These are phyloP conservation scores for Kluyveromyces siamensis DNA, from an alignment of 805 yeast species.

Conservation along the genomic window DNA sequence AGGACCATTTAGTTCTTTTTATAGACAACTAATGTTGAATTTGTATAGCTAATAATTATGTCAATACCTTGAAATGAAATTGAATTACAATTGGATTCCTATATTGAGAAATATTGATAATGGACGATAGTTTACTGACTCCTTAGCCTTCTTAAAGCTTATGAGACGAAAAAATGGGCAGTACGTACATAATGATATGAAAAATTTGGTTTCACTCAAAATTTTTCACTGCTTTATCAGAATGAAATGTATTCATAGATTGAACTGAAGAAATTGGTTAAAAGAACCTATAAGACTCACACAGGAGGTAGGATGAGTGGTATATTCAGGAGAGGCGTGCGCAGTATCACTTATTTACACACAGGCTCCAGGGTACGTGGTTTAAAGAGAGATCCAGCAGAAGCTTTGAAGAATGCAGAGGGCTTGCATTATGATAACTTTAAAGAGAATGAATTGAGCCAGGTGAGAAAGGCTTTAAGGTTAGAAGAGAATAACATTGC, in stretches of 20 bases:
- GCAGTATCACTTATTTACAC: conserved; percentile 33
- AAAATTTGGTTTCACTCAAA: neutral
- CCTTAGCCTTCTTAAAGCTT: neutral
- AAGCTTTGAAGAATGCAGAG: conserved; percentile 38
- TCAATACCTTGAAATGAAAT: too few relatives aligned
- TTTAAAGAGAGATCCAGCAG: conserved; percentile 60
- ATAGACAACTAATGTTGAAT: too few relatives aligned
- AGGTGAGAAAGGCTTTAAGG: conserved; percentile 15
- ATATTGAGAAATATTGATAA: too few relatives aligned
- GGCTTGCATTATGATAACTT: conserved; percentile 45
- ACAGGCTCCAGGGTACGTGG: conserved; percentile 55
- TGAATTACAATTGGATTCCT: too few relatives aligned
- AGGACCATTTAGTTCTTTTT: neutral
- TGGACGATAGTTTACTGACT: too few relatives aligned
- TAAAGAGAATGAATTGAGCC: conserved; percentile 36
- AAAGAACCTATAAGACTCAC: neutral
- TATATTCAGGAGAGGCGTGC: conserved; percentile 7
- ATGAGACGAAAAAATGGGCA: neutral
- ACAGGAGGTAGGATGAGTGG: neutral
- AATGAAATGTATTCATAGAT: neutral
- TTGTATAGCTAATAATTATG: too few relatives aligned
- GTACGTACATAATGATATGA: neutral
- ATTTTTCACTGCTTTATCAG: neutral
- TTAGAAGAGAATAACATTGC: conserved; percentile 21
- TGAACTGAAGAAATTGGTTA: too few relatives aligned